Evolutionary conservation across 2,329 filamentous ascomycete species (phyloP).

Genomic region (Ciborinia camelliae): DNA sequence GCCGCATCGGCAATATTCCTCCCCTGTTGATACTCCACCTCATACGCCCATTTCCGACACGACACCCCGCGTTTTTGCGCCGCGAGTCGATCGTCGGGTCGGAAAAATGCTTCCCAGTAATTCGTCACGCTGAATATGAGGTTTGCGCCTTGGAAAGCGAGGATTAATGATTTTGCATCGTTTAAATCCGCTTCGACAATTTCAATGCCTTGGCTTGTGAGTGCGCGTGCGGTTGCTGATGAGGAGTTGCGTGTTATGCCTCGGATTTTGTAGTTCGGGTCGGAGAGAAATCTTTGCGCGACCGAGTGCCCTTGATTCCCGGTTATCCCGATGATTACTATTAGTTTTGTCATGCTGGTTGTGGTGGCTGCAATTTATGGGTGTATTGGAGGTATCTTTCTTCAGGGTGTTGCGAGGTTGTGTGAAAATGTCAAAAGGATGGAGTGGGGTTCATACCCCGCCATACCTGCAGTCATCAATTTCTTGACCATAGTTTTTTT

Average conservation of each 20-base stretch:
- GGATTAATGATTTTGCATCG: constrained; percentile 25
- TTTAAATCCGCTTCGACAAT: constrained; percentile 38
- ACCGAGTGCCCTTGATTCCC: constrained; percentile 46
- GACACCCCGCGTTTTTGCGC: constrained; percentile 37
- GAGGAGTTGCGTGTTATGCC: constrained; percentile 46
- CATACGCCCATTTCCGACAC: constrained; percentile 37
- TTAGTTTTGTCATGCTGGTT: constrained; percentile 9
- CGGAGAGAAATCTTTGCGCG: constrained; percentile 42
- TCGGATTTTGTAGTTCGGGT: constrained; percentile 46
- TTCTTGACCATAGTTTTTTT: no score
- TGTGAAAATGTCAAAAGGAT: no score
- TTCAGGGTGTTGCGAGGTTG: no score
- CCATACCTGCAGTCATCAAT: no score
- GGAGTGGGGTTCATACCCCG: no score
- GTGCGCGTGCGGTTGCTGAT: constrained; percentile 41
- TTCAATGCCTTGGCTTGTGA: constrained; percentile 45
- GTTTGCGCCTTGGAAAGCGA: constrained; percentile 40
- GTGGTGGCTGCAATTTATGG: background rate
- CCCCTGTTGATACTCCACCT: constrained; percentile 50
- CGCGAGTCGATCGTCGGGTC: constrained; percentile 20
- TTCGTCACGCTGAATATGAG: constrained; percentile 42
- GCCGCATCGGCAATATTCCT: constrained; percentile 55
- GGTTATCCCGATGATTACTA: constrained; percentile 9
- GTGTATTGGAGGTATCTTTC: no score
- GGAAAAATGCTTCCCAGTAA: constrained; percentile 28